A percentile compares a stretch with the other conserved stretches of the same genome.
Evolutionary conservation across 164 flowering plant species (phyloP).

Genomic region (Dillenia turbinata): DNA sequence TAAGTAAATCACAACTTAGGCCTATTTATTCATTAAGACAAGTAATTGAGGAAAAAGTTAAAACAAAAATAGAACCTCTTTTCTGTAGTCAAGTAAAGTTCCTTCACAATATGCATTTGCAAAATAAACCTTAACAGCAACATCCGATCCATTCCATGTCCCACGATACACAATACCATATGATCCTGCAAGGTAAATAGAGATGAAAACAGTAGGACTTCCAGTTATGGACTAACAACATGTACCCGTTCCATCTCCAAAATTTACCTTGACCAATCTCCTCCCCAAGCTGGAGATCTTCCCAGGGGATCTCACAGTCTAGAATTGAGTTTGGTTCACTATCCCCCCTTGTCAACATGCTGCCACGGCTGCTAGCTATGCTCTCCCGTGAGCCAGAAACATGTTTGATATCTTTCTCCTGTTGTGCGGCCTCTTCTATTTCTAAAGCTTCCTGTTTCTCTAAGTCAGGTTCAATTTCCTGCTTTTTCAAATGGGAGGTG

Average conservation of each 20-base stretch:
- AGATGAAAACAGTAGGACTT: constrained; percentile 1
- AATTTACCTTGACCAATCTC: constrained; percentile 71
- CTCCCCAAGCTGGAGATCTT: constrained; percentile 58
- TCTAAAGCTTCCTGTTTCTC: constrained; percentile 16
- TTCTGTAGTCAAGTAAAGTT: constrained; percentile 52
- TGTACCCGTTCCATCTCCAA: background rate
- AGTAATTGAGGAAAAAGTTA: too few relatives aligned
- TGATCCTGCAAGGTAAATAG: constrained; percentile 46
- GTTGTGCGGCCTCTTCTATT: constrained; percentile 18
- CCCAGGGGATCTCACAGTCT: constrained; percentile 67
- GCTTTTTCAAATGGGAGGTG: constrained; percentile 2
- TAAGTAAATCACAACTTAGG: background rate
- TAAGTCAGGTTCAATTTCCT: constrained; percentile 7
- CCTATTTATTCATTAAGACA: too few relatives aligned
- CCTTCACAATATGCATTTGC: constrained; percentile 48
- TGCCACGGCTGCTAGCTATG: constrained; percentile 21
- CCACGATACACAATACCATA: constrained; percentile 73
- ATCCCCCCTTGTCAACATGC: constrained; percentile 36
- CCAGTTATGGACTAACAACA: background rate
- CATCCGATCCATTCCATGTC: constrained; percentile 89
- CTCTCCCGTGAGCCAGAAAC: constrained; percentile 31
- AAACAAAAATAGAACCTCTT: constrained; percentile 44
- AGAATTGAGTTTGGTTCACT: constrained; percentile 22
- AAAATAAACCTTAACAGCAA: constrained; percentile 68
- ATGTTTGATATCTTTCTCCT: constrained; percentile 18